Conservation (phyloP, 164 flowering plant genomes). For the Chloranthus sessilifolius region DNA sequence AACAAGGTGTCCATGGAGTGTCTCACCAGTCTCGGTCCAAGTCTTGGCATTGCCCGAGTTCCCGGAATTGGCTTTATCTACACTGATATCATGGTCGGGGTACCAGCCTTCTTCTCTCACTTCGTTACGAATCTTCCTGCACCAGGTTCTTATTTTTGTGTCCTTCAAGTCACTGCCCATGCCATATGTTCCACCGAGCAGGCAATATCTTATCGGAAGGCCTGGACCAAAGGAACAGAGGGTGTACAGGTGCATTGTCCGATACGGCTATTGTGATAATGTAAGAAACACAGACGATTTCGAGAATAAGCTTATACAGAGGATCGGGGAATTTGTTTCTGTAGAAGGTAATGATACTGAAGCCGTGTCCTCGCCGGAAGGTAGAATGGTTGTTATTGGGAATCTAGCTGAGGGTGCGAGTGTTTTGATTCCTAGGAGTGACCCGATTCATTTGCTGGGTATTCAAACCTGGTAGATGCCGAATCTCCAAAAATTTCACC, state of each 20-base stretch:
- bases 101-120: constrained; percentile 72
- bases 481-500: constrained; percentile 7
- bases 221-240: constrained; percentile 45
- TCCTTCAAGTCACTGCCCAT: constrained; percentile 48
- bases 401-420: constrained; percentile 25
- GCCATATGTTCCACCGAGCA: constrained; percentile 35
- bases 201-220: constrained; percentile 51
- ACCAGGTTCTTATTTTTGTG: constrained; percentile 60
- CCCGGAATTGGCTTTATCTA: constrained; percentile 77
- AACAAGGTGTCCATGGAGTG: constrained; percentile 64
- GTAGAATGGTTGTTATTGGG: constrained; percentile 52
- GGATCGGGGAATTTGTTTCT: constrained; percentile 55
- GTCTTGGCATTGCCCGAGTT: constrained; percentile 57
- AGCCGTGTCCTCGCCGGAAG: constrained; percentile 33
- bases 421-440: constrained; percentile 31
- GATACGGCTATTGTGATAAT: constrained; percentile 56
- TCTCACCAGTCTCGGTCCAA: constrained; percentile 43
- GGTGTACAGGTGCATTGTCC: constrained; percentile 58
- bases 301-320: constrained; percentile 50
- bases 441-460: background rate
- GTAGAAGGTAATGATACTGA: constrained; percentile 47
- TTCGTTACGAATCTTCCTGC: constrained; percentile 77
- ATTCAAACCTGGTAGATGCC: background rate
- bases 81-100: constrained; percentile 53
- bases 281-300: constrained; percentile 43